These are phyloP conservation scores for Nadsonia starkeyi-henricii DNA, from an alignment of 1,139 yeast species.

Conservation along the genomic window DNA sequence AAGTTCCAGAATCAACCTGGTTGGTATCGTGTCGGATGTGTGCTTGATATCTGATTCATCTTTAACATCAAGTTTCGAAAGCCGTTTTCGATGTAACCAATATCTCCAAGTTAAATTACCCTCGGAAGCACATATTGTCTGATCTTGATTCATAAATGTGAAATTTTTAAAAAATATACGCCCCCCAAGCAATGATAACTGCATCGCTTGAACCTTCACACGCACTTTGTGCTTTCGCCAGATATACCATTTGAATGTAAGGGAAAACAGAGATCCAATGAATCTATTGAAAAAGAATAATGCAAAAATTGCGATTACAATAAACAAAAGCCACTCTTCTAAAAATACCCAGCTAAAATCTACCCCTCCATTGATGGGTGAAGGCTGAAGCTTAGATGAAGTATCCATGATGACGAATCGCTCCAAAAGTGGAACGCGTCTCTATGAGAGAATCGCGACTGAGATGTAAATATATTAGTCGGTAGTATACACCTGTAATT, in stretches of 20 bases:
- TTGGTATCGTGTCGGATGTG: slow-evolving; percentile 38
- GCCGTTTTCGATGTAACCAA: slow-evolving; percentile 43
- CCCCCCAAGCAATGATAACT: slow-evolving; percentile 71
- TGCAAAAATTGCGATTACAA: slow-evolving; percentile 47
- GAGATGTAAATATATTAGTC: too few relatives aligned
- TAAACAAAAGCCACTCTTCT: slow-evolving; percentile 64
- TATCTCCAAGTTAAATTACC: slow-evolving; percentile 81
- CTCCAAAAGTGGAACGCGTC: too few relatives aligned
- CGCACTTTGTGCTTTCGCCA: slow-evolving; percentile 50
- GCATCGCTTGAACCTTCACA: slow-evolving; percentile 55
- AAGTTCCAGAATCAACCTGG: slow-evolving; percentile 43
- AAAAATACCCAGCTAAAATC: slow-evolving; percentile 67
- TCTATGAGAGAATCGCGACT: too few relatives aligned
- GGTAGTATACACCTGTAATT: too few relatives aligned
- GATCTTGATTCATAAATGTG: slow-evolving; percentile 55
- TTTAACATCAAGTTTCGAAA: slow-evolving; percentile 9
- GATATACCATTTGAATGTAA: slow-evolving; percentile 36
- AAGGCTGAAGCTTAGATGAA: slow-evolving; percentile 4
- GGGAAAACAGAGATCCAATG: slow-evolving; percentile 48
- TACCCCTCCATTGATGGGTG: slow-evolving; percentile 4
- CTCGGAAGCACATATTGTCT: slow-evolving; percentile 53
- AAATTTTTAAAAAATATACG: slow-evolving; percentile 65
- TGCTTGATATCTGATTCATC: slow-evolving; percentile 9
- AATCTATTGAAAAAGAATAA: slow-evolving; percentile 67
- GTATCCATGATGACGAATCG: slow-evolving; percentile 2